A percentile compares a stretch with the other conserved stretches of the same genome.
phyloP scores from a whole-genome alignment of 805 yeast genomes.

The Wickerhamomyces chambardii region DNA sequence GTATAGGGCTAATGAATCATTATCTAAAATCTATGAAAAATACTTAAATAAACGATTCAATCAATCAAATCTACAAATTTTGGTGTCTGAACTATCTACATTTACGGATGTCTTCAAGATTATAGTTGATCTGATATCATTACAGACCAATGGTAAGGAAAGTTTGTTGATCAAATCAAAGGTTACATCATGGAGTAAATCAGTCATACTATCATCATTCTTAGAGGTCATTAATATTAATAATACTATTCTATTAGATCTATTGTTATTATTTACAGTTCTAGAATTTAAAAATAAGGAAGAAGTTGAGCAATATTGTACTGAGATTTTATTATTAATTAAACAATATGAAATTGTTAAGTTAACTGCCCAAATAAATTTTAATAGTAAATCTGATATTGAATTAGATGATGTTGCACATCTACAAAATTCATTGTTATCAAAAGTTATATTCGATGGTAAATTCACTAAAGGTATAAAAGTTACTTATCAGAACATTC shows the following conservation, averaged over 20 bases:
- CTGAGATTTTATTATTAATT: slow-evolving; percentile 9
- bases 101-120: slow-evolving; percentile 23
- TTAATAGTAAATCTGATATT: slow-evolving; percentile 4
- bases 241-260: slow-evolving; percentile 21
- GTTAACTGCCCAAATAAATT: slow-evolving; percentile 7
- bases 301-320: slow-evolving; percentile 7
- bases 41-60: slow-evolving; percentile 32
- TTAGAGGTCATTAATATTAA: slow-evolving; percentile 20
- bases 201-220: slow-evolving; percentile 17
- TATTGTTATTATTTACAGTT: slow-evolving; percentile 24
- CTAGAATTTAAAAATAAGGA: slow-evolving; percentile 26
- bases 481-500: slow-evolving; percentile 1
- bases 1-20: slow-evolving; percentile 17
- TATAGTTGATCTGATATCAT: slow-evolving; percentile 26
- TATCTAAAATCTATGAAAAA: slow-evolving; percentile 28
- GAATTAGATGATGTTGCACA: slow-evolving; percentile 12
- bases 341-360: slow-evolving; percentile 11
- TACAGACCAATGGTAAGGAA: background rate
- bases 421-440: slow-evolving; percentile 5
- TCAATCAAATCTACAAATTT: slow-evolving; percentile 23
- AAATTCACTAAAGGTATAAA: background rate
- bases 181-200: slow-evolving; percentile 13
- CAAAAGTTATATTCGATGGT: slow-evolving; percentile 1
- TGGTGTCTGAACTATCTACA: slow-evolving; percentile 30
- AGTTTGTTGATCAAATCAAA: slow-evolving; percentile 7